Evolutionary conservation across 2,329 filamentous ascomycete genomes (phyloP), one percentile per base, ranked within the genome.

Genomic region (Apiospora rasikravindrae): DNA sequence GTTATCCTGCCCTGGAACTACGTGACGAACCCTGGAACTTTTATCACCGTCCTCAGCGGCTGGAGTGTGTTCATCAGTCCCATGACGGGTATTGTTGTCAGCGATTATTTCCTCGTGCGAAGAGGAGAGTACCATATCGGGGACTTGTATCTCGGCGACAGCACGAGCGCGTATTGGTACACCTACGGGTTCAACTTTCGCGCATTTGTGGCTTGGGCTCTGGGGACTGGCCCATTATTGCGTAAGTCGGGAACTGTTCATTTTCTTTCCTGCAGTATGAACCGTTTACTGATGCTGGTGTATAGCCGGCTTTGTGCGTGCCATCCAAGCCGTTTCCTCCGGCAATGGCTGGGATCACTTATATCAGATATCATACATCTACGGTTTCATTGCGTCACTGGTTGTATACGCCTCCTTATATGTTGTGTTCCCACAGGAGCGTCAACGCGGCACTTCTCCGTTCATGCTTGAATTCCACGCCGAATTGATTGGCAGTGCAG

Each of bases 1-100:
- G 80, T 81, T 3, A 81, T 83, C 45, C 83, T 83, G 71, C 86
- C 86, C 0, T 88, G 86, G 86, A 80, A 86, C 69, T 80, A 86
- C 2, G 79, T 87, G 26, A 81, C 81, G 1, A 82, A 80, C 0
- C 84, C 85, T 0, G 79, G 80, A 3, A 86, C 82, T 1, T 87
- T 88, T 78, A 78, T 80, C 68, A 78, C 77, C 2, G 78, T 80
- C 2, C 73, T 80, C 4, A 77, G 75, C n/a, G 77, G 77, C 3
- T 80, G 76, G 77, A 75, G 78, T 1, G 83, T 88, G n/a, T 87
- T 88, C 75, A 78, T 88, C 2, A 83, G 81, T 0, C 86, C 86
- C 0, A 83, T 86, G 77, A 83, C 83, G 4, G 85, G 85, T 2
- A 81, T 87, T 14, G 80, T 85, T 75, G 77, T 86, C 19, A 81